Base-by-base conservation (phyloP, 1,139 yeast genomes). In the Pichia sp. region DNA sequence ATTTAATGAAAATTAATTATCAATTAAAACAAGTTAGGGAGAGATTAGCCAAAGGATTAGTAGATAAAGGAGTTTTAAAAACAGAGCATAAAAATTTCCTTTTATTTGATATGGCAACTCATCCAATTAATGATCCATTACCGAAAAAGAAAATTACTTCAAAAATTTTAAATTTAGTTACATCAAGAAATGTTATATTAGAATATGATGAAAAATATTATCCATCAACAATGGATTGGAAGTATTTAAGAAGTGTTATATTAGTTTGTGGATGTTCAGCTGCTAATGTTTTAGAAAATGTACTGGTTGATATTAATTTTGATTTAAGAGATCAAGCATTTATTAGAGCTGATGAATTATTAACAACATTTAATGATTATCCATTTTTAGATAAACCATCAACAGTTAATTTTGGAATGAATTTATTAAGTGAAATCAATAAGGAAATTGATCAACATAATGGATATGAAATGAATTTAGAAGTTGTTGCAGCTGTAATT, bases 11-110 rank as follows among this genome's bases (percentile, higher is more conserved):
- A 65, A 89, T 92, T 59, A 86, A 85, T 62, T 92, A 90, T 69
- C 99, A 92, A 69, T 77, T 92, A 65, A 92, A 92, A 66, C 98
- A 92, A 68, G 99, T 94, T 5, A 80, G 98, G 62, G 99, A 92
- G 68, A 77, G 99, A 59, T 75, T 92, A 56, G 96, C 97, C 48
- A 92, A 92, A 68, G 99, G 98, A 1, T 75, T 92, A 50, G 99
- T 94, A 34, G 99, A 92, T 66, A 92, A 92, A 70, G 98, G 98
- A n/a, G 84, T 92, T 45, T 75, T 94, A 62, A 81, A 96, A 68
- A 94, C 98, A 2, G 98, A 92, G 66, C 81, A 96, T 65, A 89
- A 90, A 64, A 94, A 88, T 70, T 92, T 92, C 66, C 81, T 94
- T 63, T 72, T 92, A 50, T 92, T 92, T 60, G 98, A 92, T 68